phyloP scores from a whole-genome alignment of 2,329 filamentous ascomycete genomes.

The Claviceps paspali region DNA sequence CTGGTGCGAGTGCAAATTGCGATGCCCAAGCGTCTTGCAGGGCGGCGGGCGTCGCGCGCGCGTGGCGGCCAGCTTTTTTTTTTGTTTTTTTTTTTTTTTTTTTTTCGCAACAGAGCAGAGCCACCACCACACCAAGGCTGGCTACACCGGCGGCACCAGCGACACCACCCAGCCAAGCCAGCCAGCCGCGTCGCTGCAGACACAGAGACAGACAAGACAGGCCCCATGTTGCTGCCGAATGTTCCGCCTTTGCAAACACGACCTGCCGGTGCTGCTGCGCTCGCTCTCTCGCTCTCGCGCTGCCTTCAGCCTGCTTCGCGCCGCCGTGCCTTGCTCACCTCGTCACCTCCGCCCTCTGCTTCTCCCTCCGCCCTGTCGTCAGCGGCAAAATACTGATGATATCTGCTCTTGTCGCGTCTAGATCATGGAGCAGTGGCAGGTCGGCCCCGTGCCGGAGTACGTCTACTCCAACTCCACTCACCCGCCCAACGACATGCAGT shows the following conservation, averaged over 20 bases:
- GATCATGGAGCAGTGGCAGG: conserved; percentile 48
- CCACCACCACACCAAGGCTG: too few species aligned
- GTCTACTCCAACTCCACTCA: conserved; percentile 39
- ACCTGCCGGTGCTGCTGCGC: too few species aligned
- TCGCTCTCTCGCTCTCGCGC: conserved; percentile 5
- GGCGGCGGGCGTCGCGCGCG: too few species aligned
- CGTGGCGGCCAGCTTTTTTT: too few species aligned
- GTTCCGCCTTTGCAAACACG: conserved; percentile 6
- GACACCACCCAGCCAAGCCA: not conserved
- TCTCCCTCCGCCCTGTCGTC: conserved; percentile 7
- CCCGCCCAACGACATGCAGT: conserved; percentile 42
- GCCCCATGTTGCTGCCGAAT: conserved; percentile 8
- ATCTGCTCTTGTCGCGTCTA: conserved; percentile 15
- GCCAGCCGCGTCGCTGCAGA: conserved; percentile 10
- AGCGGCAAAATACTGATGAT: conserved; percentile 11
- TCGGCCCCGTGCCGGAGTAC: conserved; percentile 45
- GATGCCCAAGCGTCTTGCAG: too few species aligned
- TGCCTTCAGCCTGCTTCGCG: conserved; percentile 5
- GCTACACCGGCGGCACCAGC: conserved; percentile 8
- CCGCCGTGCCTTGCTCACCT: conserved; percentile 5
- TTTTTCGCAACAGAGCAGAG: too few species aligned
- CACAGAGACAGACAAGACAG: too few species aligned
- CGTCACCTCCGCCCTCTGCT: conserved; percentile 3
- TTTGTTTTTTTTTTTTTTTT: too few species aligned
- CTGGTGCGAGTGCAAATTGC: too few species aligned